Percentiles rank a stretch among this genome's conserved stretches.
Conservation (phyloP, 2,329 filamentous ascomycete species). For the Beauveria caledonica region DNA sequence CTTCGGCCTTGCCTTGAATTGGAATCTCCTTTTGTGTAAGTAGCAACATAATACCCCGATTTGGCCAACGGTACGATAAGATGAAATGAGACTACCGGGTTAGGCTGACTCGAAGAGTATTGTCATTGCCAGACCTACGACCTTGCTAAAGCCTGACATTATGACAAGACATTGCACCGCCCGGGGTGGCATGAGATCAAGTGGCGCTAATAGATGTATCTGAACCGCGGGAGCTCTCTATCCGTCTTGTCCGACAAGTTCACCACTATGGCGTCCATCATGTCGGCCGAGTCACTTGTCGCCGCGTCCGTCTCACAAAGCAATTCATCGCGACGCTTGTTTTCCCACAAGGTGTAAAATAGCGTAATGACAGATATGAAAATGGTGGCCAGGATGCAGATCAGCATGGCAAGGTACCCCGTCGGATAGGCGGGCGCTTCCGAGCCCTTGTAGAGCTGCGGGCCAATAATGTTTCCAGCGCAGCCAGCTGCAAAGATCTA, state of each 20-base stretch:
- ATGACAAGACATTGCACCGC: too few species aligned
- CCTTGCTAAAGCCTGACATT: too few species aligned
- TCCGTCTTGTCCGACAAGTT: conserved; percentile 42
- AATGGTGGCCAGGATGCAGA: conserved; percentile 38
- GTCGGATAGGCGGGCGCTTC: conserved; percentile 54
- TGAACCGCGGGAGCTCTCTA: conserved; percentile 44
- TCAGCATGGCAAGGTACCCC: conserved; percentile 53
- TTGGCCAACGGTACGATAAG: too few species aligned
- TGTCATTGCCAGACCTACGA: too few species aligned
- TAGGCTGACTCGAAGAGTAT: too few species aligned
- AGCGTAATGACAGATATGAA: conserved; percentile 38
- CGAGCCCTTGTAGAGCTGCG: conserved; percentile 48
- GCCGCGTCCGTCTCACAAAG: conserved; percentile 43
- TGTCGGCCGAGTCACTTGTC: conserved; percentile 22
- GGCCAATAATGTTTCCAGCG: conserved; percentile 51
- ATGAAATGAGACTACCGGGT: too few species aligned
- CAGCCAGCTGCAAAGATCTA: conserved; percentile 49
- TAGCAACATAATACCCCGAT: too few species aligned
- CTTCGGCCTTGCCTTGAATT: too few species aligned
- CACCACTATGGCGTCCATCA: conserved; percentile 33
- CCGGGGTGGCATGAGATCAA: too few species aligned
- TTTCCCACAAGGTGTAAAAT: not conserved
- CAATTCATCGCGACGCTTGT: conserved; percentile 8
- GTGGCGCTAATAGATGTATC: conserved; percentile 34
- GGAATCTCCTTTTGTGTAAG: too few species aligned